phyloP scores from a whole-genome alignment of 495 filamentous ascomycete species.

The Penicillium egyptiacum region DNA sequence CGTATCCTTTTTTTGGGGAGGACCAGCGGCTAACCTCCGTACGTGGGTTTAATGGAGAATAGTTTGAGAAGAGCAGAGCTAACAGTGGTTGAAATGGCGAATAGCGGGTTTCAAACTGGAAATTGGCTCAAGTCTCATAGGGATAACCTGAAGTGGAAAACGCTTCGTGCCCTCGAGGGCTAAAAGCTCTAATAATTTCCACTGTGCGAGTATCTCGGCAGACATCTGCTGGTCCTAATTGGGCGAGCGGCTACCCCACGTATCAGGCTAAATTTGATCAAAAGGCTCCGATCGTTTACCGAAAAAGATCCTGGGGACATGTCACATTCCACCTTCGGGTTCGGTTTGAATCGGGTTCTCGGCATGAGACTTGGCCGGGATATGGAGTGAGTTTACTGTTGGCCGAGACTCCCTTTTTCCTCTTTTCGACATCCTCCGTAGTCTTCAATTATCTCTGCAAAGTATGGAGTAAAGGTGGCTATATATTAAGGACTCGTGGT shows the following conservation, averaged over 20 bases:
- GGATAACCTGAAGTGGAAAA: constrained; percentile 5
- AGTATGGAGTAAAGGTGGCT: not conserved
- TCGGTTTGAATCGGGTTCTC: constrained; percentile 19
- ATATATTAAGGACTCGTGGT: not conserved
- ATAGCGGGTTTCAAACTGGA: constrained; percentile 13
- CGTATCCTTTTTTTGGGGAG: constrained; percentile 20
- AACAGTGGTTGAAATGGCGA: not conserved
- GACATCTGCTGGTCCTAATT: constrained; percentile 18
- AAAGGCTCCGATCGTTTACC: constrained; percentile 20
- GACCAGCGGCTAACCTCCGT: constrained; percentile 2
- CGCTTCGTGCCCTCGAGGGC: constrained; percentile 11
- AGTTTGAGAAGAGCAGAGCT: constrained; percentile 13
- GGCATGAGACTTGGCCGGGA: constrained; percentile 21
- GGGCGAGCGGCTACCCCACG: constrained; percentile 21
- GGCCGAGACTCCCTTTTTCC: not conserved
- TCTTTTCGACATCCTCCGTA: not conserved
- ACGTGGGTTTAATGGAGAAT: constrained; percentile 22
- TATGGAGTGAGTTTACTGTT: constrained; percentile 6
- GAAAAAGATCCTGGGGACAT: not conserved
- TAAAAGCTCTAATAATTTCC: not conserved
- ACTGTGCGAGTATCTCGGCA: constrained; percentile 12
- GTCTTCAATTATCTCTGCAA: not conserved
- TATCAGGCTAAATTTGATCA: constrained; percentile 20
- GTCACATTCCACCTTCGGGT: constrained; percentile 1
- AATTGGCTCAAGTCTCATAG: constrained; percentile 7